phyloP scores from a whole-genome alignment of 176 grass and related monocot genomes.

The Avena insularis region DNA sequence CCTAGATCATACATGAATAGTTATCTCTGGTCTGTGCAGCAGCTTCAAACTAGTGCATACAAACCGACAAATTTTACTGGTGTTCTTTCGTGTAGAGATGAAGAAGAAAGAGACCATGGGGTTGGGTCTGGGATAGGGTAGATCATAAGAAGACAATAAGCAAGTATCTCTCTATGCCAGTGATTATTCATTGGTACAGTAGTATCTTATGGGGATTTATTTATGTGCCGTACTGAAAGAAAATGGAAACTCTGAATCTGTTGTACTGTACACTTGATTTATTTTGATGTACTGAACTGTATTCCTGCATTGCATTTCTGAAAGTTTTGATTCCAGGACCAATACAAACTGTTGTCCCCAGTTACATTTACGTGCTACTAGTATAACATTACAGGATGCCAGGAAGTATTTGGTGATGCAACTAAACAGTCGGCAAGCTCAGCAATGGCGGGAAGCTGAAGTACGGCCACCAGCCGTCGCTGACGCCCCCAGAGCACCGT shows the following conservation, averaged over 20 bases:
- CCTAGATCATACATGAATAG: not conserved
- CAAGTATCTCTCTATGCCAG: not conserved
- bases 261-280: slow-evolving; percentile 11
- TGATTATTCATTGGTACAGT: not conserved
- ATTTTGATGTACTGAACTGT: slow-evolving; percentile 24
- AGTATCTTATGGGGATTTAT: slow-evolving; percentile 18
- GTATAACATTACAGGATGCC: not conserved
- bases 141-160: not conserved
- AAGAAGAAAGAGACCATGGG: not conserved
- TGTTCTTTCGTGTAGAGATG: slow-evolving; percentile 6
- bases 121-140: slow-evolving; percentile 1
- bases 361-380: not conserved
- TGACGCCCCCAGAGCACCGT: not conserved
- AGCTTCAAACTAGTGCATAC: slow-evolving; percentile 20
- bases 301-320: slow-evolving; percentile 2
- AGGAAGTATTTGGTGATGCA: not conserved
- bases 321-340: not conserved
- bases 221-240: slow-evolving; percentile 30
- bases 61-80: not conserved
- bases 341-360: not conserved
- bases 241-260: not conserved
- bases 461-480: slow-evolving; percentile 47
- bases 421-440: slow-evolving; percentile 48
- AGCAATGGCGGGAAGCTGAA: slow-evolving; percentile 50
- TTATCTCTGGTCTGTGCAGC: slow-evolving; percentile 16